Percentiles rank a stretch among this genome's conserved stretches.
These are phyloP conservation scores for Smallanthus sonchifolius DNA, from an alignment of 129 eudicot genomes.

Conservation along the genomic window DNA sequence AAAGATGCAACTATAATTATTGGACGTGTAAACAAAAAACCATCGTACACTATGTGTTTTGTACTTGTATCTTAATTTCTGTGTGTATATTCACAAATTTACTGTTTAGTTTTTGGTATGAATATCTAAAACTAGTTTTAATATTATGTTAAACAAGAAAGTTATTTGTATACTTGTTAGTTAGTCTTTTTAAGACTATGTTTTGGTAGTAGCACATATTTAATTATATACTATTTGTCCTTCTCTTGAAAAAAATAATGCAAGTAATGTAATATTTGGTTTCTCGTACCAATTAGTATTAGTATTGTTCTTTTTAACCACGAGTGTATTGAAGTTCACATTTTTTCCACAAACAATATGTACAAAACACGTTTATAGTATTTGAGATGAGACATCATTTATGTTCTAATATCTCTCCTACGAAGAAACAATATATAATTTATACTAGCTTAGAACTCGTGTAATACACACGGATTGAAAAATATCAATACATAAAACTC, in stretches of 20 bases:
- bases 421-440: too few species aligned
- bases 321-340: too few species aligned
- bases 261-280: too few species aligned
- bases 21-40: background rate
- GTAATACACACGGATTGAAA: too few species aligned
- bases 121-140: background rate
- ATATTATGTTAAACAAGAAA: background rate
- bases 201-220: background rate
- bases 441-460: too few species aligned
- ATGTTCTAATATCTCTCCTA: too few species aligned
- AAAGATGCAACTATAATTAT: slow-evolving; percentile 11
- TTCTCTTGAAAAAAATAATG: background rate
- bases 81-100: background rate
- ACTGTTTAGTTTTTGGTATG: background rate
- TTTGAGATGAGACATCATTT: background rate
- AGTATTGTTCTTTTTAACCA: background rate
- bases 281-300: background rate
- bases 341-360: too few species aligned
- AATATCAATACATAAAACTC: too few species aligned
- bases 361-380: too few species aligned
- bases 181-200: background rate
- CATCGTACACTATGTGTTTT: background rate
- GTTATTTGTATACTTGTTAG: background rate
- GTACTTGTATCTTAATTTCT: background rate
- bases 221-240: too few species aligned